phyloP scores from a whole-genome alignment of 257 asterid genomes.

The Avicennia marina region DNA sequence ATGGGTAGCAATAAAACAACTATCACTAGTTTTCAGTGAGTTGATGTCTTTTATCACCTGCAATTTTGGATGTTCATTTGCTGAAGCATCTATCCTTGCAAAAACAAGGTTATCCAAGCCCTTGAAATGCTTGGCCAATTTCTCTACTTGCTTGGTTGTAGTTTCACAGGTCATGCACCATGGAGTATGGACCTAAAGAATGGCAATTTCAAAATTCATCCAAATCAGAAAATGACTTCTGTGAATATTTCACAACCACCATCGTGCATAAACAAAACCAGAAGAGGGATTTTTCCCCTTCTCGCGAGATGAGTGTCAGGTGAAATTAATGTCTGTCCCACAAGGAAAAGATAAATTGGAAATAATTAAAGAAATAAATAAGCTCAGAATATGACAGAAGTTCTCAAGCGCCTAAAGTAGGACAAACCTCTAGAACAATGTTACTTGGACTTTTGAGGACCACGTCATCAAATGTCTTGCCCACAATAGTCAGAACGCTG shows the following conservation, averaged over 20 bases:
- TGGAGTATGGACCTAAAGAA: constrained; percentile 73
- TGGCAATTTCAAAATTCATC: constrained; percentile 1
- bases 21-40: no score
- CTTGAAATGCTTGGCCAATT: constrained; percentile 91
- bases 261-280: no score
- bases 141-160: constrained; percentile 83
- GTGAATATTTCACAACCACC: no score
- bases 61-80: constrained; percentile 75
- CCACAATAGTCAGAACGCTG: constrained; percentile 63
- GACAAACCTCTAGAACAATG: constrained; percentile 74
- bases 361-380: not conserved
- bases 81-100: constrained; percentile 84
- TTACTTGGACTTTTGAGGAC: constrained; percentile 53
- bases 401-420: not conserved
- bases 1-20: no score
- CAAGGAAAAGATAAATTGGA: no score
- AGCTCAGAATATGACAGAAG: not conserved
- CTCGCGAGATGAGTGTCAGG: no score
- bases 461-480: constrained; percentile 79
- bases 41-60: constrained; percentile 32
- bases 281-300: no score
- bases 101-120: constrained; percentile 74
- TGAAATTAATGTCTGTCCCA: no score
- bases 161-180: constrained; percentile 95
- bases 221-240: no score